phyloP scores from a whole-genome alignment of 2,329 filamentous ascomycete species.

The Colletotrichum chrysophilum region DNA sequence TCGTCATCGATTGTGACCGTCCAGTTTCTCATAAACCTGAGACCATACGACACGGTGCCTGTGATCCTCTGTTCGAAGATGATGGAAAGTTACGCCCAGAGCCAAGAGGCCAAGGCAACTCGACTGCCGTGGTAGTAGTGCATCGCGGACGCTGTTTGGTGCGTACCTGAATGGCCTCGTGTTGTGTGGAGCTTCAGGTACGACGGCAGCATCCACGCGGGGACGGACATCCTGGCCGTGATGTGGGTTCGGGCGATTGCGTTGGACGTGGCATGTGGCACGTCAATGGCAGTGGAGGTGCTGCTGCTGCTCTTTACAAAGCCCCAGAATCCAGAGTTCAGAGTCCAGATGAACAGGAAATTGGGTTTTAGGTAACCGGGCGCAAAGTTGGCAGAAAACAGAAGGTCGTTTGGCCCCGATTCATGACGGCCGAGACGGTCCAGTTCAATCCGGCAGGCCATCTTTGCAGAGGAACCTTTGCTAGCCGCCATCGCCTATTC shows the following conservation, averaged over 20 bases:
- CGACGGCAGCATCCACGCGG: conserved; percentile 64
- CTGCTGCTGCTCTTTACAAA: not conserved
- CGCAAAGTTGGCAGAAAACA: not conserved
- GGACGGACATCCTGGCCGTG: conserved; percentile 76
- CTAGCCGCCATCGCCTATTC: conserved; percentile 4
- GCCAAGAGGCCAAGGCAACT: conserved; percentile 11
- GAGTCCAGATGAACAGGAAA: not conserved
- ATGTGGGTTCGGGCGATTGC: conserved; percentile 64
- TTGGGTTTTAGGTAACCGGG: not conserved
- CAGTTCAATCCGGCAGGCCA: not conserved
- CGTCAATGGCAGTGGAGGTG: not conserved
- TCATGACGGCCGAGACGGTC: not conserved
- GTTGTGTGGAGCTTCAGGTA: conserved; percentile 5
- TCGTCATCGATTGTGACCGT: not conserved
- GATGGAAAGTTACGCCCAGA: not conserved
- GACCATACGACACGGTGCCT: not conserved
- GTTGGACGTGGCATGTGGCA: not conserved
- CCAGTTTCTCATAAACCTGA: not conserved
- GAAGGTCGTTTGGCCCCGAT: not conserved
- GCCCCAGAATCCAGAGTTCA: not conserved
- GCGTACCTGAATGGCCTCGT: conserved; percentile 12
- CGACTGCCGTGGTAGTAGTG: not conserved
- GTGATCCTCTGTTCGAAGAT: not conserved
- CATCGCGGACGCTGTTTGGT: not conserved
- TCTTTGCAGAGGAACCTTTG: conserved; percentile 10